Base-by-base conservation (phyloP, 345 rosid genomes). In the Brassica rapa region DNA sequence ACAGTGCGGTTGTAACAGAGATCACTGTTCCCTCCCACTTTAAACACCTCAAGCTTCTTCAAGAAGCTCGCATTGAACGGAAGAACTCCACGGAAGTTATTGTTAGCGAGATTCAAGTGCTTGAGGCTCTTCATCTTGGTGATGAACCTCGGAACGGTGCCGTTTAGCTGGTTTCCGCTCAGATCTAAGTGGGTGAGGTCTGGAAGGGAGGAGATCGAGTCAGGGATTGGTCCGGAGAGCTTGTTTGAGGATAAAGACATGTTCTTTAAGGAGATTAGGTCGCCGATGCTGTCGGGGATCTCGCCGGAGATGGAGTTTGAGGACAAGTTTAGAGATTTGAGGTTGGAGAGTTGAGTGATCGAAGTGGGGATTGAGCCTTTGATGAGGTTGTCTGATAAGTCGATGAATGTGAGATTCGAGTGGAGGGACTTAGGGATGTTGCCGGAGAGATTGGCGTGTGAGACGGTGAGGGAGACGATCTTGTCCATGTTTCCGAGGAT, bases 161-260 rank as follows among this genome's bases (percentile, higher is more conserved):
- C 98, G 80, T 95, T 95, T 75, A 95, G 81, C 83, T 91, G 91
- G 64, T 95, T 95, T 1, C 90, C 87, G 68, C 98, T 88, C 85
- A 95, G 92, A 90, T 95, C 99, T 78, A 90, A 80, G 23, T 89
- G 90, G 21, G 84, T 75, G 35, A 95, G 80, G 12, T 89, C 94
- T 6, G 92, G 89, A 30, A 93, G 86, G 35, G 96, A 85, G 2
- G 97, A 85, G 77, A 95, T 76, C 1, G 99, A 88, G 53, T 83
- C 92, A 5, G 99, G 99, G 72, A 95, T 81, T 15, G 91, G 55
- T 46, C 99, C 99, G 5, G 98, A 92, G 7, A 95, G 67, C 9
- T 91, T 88, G 82, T 95, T 95, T 7, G 96, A 90, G 32, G 87
- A 76, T 70, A 95, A 82, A 66, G 96, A 89, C 3, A 95, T 62